Conservation (phyloP, 306 rosid species). For the Boehmeria nivea region DNA sequence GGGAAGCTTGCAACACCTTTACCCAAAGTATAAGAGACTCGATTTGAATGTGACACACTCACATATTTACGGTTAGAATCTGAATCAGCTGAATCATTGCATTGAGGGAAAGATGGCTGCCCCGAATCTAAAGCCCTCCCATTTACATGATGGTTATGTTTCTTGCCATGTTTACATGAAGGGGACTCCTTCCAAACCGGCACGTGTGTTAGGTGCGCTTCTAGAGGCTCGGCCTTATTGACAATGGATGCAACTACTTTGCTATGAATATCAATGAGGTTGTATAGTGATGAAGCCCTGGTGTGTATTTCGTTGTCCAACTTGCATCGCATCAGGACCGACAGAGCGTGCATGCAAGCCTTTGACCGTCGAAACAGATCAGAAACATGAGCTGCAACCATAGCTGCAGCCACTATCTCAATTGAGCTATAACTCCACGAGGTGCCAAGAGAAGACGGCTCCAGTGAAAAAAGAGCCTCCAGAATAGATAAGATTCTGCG, state of each 20-base stretch:
- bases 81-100: conserved; percentile 33
- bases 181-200: conserved; percentile 57
- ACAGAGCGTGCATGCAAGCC: conserved; percentile 96
- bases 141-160: conserved; percentile 39
- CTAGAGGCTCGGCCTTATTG: conserved; percentile 84
- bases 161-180: conserved; percentile 35
- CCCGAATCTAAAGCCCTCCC: conserved; percentile 43
- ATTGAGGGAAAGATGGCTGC: conserved; percentile 37
- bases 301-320: conserved; percentile 84
- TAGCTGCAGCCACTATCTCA: conserved; percentile 99
- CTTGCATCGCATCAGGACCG: conserved; percentile 84
- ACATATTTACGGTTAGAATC: conserved; percentile 33
- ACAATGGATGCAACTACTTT: conserved; percentile 88
- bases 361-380: conserved; percentile 86
- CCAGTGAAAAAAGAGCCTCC: conserved; percentile 85
- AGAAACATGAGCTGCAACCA: conserved; percentile 99
- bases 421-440: conserved; percentile 96
- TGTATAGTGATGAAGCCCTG: conserved; percentile 84
- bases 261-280: conserved; percentile 88
- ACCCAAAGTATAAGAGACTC: conserved; percentile 41
- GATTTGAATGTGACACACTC: conserved; percentile 40
- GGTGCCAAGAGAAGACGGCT: conserved; percentile 96
- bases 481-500: conserved; percentile 79
- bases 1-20: conserved; percentile 64
- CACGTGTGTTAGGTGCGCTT: conserved; percentile 60